Base-by-base conservation (phyloP, 2,329 filamentous ascomycete genomes). In the Colletotrichum sp. region DNA sequence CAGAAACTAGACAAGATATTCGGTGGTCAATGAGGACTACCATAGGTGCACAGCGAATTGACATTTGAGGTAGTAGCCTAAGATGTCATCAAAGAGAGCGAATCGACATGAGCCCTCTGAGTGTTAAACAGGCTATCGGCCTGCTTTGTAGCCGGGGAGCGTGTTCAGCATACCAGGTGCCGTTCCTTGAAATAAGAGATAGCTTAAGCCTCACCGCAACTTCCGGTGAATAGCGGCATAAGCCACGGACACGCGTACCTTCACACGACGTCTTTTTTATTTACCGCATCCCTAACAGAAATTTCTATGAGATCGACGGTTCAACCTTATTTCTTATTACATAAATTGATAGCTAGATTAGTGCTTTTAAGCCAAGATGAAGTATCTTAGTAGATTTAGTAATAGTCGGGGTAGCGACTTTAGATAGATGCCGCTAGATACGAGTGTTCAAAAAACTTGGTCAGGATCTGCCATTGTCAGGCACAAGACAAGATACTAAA, bases 181-280 rank as follows among this genome's bases (percentile, higher is more conserved):
- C 75, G 12, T 78, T 75, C 81, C 12, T 79, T 76, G 2, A 8
- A 16, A 8, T 38, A 14, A 18, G 34, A 36, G 14, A 36, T 6
- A 34, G 32, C 12, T 16, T 36, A 3, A 36, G 34, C 36, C 36
- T 38, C 16, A 38, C 8, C 16, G 7, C 16, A 18, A 38, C 36
- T 18, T 16, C 36, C 36, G 16, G 16, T 2, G 36, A 38, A 18
- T 18, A 38, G 38, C 18, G 38, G 38, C 38, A 38, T n/a, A n/a
- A 6, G 38, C 18, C 38, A n/a, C 18, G 38, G 9, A 48, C 18
- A n/a, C 18, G 38, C 38, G 18, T 12, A 80, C 81, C 79, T 82
- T 83, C 69, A 83, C 79, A 66, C 83, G 82, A 12, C 82, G 80
- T 43, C 77, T 77, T 72, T 83, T 83, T 77, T 78, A 83, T 74